These are phyloP conservation scores for Rachicladosporium sp. DNA, from an alignment of 2,329 filamentous ascomycete species.

Conservation along the genomic window DNA sequence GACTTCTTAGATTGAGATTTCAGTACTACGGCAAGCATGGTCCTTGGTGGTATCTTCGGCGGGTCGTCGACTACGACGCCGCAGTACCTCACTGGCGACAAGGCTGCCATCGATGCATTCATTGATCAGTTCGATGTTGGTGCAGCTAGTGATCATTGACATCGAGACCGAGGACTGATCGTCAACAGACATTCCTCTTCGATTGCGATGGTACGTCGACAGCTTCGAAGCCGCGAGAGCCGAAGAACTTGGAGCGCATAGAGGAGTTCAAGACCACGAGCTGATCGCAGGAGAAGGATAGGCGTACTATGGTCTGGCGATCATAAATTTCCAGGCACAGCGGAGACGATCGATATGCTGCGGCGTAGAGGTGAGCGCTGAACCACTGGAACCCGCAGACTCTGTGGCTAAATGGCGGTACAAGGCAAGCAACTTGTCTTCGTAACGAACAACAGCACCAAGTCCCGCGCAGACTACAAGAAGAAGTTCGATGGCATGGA, in stretches of 20 bases:
- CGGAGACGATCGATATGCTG: slow-evolving; percentile 74
- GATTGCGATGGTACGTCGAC: slow-evolving; percentile 74
- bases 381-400: too few relatives aligned
- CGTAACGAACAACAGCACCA: slow-evolving; percentile 98
- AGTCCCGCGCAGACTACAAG: slow-evolving; percentile 82
- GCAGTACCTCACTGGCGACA: slow-evolving; percentile 65
- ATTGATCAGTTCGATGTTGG: slow-evolving; percentile 78
- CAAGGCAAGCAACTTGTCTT: slow-evolving; percentile 85
- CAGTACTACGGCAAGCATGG: too few relatives aligned
- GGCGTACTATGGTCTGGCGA: slow-evolving; percentile 96
- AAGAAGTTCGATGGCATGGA: slow-evolving; percentile 76
- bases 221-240: too few relatives aligned
- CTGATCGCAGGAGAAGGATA: slow-evolving; percentile 39
- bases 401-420: too few relatives aligned
- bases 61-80: too few relatives aligned
- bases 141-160: slow-evolving; percentile 9
- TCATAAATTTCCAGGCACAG: slow-evolving; percentile 70
- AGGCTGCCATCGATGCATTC: slow-evolving; percentile 65
- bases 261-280: background rate
- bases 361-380: slow-evolving; percentile 57
- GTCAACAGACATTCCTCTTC: slow-evolving; percentile 67
- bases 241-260: too few relatives aligned
- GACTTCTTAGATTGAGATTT: too few relatives aligned
- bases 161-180: slow-evolving; percentile 4
- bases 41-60: too few relatives aligned